phyloP scores from a whole-genome alignment of 164 flowering plant species.

The Magnolia officinalis region DNA sequence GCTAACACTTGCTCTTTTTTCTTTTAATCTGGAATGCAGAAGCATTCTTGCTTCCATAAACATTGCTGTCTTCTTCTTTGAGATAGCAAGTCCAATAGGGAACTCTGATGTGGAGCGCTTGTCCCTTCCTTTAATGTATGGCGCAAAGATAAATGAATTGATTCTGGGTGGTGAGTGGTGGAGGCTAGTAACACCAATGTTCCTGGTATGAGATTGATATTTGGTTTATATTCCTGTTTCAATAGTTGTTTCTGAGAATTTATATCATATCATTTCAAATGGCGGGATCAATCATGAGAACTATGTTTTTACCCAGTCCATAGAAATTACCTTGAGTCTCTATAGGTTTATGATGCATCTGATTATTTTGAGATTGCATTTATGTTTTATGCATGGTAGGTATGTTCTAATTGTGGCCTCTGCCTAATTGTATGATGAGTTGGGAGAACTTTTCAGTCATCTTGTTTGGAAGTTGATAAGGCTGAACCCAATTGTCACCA shows the following conservation, averaged over 20 bases:
- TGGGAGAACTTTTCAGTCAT: neutral
- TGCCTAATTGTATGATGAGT: neutral
- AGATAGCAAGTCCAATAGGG: conserved; percentile 62
- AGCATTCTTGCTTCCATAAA: conserved; percentile 51
- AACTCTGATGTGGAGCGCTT: conserved; percentile 39
- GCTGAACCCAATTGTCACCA: neutral
- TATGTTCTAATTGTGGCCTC: neutral
- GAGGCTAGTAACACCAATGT: conserved; percentile 88
- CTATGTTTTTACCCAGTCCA: neutral
- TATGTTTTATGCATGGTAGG: neutral
- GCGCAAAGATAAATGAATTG: conserved; percentile 69
- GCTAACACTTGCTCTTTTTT: neutral
- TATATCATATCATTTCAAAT: neutral
- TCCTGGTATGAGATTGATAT: conserved; percentile 78
- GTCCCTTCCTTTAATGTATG: conserved; percentile 62
- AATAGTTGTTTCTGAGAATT: conserved; percentile 13
- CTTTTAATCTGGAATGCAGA: conserved; percentile 36
- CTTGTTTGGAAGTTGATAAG: too few species aligned
- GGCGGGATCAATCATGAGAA: neutral
- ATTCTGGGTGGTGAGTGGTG: conserved; percentile 81
- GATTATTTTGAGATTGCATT: neutral
- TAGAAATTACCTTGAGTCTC: neutral
- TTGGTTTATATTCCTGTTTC: conserved; percentile 46
- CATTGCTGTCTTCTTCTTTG: conserved; percentile 65
- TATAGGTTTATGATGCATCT: neutral